These are phyloP conservation scores for Acacia crassicarpa DNA, from an alignment of 306 rosid genomes.

Conservation along the genomic window DNA sequence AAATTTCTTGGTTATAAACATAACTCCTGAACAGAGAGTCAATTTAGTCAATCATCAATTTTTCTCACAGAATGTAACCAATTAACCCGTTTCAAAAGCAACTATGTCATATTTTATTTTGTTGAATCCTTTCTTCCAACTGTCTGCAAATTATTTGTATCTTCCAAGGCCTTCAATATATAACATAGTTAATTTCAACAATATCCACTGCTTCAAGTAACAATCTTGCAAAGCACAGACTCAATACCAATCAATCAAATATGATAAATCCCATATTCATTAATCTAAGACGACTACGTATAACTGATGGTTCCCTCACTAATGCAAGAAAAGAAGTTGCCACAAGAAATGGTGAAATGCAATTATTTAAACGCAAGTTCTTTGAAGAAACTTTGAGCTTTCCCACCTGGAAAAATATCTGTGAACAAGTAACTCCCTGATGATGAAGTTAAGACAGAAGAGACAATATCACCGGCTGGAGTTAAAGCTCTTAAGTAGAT, in stretches of 20 bases:
- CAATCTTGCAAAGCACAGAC: not conserved
- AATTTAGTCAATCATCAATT: not conserved
- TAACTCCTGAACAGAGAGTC: not conserved
- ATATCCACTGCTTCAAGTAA: not conserved
- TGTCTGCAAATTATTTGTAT: not conserved
- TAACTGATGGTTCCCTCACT: slow-evolving; percentile 17
- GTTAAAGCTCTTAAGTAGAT: not conserved
- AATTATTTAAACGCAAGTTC: slow-evolving; percentile 1
- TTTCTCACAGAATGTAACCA: slow-evolving; percentile 1
- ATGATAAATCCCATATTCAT: not conserved
- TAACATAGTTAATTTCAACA: not conserved
- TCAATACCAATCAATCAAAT: not conserved
- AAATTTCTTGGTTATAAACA: slow-evolving; percentile 11
- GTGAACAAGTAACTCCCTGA: slow-evolving; percentile 77
- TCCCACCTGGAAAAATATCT: slow-evolving; percentile 83
- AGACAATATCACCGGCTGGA: slow-evolving; percentile 57
- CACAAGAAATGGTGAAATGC: slow-evolving; percentile 9
- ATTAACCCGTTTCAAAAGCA: not conserved
- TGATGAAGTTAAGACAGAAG: slow-evolving; percentile 70
- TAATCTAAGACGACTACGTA: slow-evolving; percentile 2
- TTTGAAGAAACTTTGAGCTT: slow-evolving; percentile 25
- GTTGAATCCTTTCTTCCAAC: slow-evolving; percentile 2
- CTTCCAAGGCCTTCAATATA: not conserved
- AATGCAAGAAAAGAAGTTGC: slow-evolving; percentile 17
- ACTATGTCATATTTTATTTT: slow-evolving; percentile 18